phyloP scores from a whole-genome alignment of 805 yeast species.

The Metschnikowia lachancei region DNA sequence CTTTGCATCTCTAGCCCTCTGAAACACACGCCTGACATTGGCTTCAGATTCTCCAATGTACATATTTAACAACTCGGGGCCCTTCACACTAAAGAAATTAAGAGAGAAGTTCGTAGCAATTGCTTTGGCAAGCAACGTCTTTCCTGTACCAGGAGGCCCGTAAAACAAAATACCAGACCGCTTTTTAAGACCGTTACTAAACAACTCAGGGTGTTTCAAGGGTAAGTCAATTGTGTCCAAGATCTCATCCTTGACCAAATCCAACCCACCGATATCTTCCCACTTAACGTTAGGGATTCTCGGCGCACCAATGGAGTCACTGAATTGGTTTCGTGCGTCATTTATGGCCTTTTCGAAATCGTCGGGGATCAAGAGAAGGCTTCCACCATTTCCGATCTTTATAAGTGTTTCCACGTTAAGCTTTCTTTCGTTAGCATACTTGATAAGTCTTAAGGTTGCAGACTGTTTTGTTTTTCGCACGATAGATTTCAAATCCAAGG shows the following conservation, averaged over 20 bases:
- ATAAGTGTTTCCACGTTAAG: conserved; percentile 30
- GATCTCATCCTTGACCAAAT: conserved; percentile 84
- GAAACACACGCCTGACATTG: conserved; percentile 90
- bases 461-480: conserved; percentile 59
- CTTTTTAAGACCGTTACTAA: conserved; percentile 84
- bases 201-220: conserved; percentile 84
- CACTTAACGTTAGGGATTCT: conserved; percentile 91
- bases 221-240: conserved; percentile 97
- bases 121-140: conserved; percentile 92
- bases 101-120: conserved; percentile 93
- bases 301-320: conserved; percentile 96
- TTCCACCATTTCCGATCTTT: conserved; percentile 54
- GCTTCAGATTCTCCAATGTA: conserved; percentile 99
- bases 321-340: conserved; percentile 80
- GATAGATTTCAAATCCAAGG: conserved; percentile 73
- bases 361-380: conserved; percentile 48
- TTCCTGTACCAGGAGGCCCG: conserved; percentile 99
- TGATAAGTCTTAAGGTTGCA: conserved; percentile 51
- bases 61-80: conserved; percentile 95
- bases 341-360: conserved; percentile 72
- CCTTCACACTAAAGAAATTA: conserved; percentile 94
- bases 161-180: conserved; percentile 92
- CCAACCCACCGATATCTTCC: conserved; percentile 98
- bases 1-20: conserved; percentile 90
- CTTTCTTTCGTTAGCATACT: conserved; percentile 25